A percentile compares a stretch with the other conserved stretches of the same genome.
These are phyloP conservation scores for Rhytidhysteron rufulum DNA, from an alignment of 2,329 filamentous ascomycete genomes.

Conservation along the genomic window DNA sequence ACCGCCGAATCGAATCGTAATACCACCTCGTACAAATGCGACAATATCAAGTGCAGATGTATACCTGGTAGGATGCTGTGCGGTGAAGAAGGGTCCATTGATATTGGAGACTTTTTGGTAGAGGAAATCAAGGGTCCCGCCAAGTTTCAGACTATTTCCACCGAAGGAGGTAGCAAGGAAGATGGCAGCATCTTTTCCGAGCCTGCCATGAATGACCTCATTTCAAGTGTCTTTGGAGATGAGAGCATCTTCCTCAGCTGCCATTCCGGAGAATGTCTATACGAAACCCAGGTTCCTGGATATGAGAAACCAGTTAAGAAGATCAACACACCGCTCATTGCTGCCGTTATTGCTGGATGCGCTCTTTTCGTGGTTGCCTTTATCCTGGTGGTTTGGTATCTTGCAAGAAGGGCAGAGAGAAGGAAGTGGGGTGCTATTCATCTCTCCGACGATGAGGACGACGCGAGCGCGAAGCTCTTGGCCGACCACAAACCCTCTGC, in stretches of 20 bases:
- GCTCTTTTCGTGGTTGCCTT: constrained; percentile 85
- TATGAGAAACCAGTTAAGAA: constrained; percentile 84
- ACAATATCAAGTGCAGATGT: constrained; percentile 81
- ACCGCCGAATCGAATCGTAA: constrained; percentile 69
- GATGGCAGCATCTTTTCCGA: constrained; percentile 83
- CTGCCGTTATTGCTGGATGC: constrained; percentile 82
- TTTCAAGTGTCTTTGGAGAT: constrained; percentile 85
- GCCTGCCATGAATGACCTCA: constrained; percentile 87
- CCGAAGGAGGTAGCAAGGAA: constrained; percentile 54
- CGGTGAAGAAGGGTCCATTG: constrained; percentile 84
- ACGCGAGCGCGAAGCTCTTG: constrained; percentile 82
- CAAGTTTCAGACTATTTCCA: constrained; percentile 67
- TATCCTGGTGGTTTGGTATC: constrained; percentile 80
- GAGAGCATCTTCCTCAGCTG: constrained; percentile 81
- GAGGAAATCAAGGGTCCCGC: constrained; percentile 84
- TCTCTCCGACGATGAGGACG: constrained; percentile 76
- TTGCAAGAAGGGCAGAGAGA: constrained; percentile 67
- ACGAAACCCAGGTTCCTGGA: constrained; percentile 87
- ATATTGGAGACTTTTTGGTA: constrained; percentile 83
- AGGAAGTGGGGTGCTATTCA: constrained; percentile 67
- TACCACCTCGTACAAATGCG: constrained; percentile 78
- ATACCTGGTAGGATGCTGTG: constrained; percentile 91
- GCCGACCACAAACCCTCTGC: constrained; percentile 87
- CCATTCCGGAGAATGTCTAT: constrained; percentile 84
- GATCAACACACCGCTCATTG: constrained; percentile 96